Evolutionary conservation across 2,329 filamentous ascomycete genomes (phyloP).

Genomic region (Ceratocystis harringtonii): DNA sequence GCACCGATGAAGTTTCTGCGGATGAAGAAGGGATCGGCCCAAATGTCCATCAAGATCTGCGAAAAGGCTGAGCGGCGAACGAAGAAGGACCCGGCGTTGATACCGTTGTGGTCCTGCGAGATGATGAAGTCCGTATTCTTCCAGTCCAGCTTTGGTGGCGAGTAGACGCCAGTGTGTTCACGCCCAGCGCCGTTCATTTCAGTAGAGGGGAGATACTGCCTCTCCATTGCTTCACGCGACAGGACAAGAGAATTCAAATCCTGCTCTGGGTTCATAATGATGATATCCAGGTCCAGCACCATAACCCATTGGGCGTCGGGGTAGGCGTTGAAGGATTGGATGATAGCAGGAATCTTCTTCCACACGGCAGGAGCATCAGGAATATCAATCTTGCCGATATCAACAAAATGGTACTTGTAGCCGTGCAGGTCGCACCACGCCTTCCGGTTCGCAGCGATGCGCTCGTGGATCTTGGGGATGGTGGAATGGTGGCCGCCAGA

Average conservation of each 20-base stretch:
- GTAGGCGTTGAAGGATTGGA: constrained; percentile 16
- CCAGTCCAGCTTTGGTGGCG: constrained; percentile 14
- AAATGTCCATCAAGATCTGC: constrained; percentile 17
- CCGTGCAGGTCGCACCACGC: constrained; percentile 16
- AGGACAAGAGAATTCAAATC: constrained; percentile 17
- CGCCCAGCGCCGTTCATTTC: constrained; percentile 11
- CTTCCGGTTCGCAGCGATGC: constrained; percentile 15
- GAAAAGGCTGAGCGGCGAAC: constrained; percentile 15
- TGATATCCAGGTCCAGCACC: constrained; percentile 16
- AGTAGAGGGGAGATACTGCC: constrained; percentile 10
- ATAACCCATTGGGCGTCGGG: constrained; percentile 17
- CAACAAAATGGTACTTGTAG: constrained; percentile 17
- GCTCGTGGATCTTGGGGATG: constrained; percentile 16
- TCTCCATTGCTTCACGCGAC: constrained; percentile 16
- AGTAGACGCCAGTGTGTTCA: constrained; percentile 11
- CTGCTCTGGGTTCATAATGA: constrained; percentile 14
- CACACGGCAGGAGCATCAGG: constrained; percentile 13
- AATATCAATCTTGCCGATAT: constrained; percentile 16
- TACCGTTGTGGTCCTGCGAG: constrained; percentile 17
- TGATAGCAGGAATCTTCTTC: constrained; percentile 17
- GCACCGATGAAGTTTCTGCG: constrained; percentile 15
- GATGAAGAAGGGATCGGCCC: constrained; percentile 16
- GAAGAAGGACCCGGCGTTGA: constrained; percentile 17
- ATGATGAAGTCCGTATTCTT: constrained; percentile 17
- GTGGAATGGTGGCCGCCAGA: constrained; percentile 14